phyloP scores from a whole-genome alignment of 1,284 basidiomycete genomes.

The Fomitopsis palustris region DNA sequence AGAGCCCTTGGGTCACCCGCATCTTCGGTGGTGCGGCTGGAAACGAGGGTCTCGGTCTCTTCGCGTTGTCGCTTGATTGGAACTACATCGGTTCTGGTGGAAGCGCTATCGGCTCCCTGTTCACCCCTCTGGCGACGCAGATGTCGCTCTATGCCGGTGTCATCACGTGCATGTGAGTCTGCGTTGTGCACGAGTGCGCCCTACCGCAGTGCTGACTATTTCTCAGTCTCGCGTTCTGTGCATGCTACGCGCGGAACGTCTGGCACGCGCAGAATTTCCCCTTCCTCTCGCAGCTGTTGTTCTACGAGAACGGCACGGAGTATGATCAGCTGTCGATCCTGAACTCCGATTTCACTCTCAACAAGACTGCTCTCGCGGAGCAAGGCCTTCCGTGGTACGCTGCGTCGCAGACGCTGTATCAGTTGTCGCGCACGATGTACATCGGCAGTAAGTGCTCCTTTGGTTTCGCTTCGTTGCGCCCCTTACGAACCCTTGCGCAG shows the following conservation, averaged over 20 bases:
- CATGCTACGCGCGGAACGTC: slow-evolving; percentile 1
- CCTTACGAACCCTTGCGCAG: slow-evolving; percentile 4
- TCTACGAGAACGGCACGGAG: slow-evolving; percentile 29
- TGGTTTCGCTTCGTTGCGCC: neutral
- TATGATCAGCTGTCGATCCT: slow-evolving; percentile 31
- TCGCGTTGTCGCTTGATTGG: slow-evolving; percentile 52
- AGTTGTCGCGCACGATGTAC: neutral
- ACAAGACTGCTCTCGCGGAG: slow-evolving; percentile 4
- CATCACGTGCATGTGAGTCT: neutral
- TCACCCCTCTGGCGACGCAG: slow-evolving; percentile 6
- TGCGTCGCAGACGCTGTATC: neutral
- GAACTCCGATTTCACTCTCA: slow-evolving; percentile 2
- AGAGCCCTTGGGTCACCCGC: slow-evolving; percentile 21
- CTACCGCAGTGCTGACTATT: neutral
- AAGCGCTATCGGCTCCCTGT: slow-evolving; percentile 1
- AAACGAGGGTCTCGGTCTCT: slow-evolving; percentile 43
- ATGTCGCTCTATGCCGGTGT: slow-evolving; percentile 5
- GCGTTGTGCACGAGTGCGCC: neutral
- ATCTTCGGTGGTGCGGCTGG: slow-evolving; percentile 47
- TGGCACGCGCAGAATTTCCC: slow-evolving; percentile 10
- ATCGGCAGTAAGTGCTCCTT: neutral
- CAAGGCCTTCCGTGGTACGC: slow-evolving; percentile 6
- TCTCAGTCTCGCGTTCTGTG: neutral
- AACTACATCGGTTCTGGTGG: slow-evolving; percentile 5
- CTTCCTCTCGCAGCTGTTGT: slow-evolving; percentile 6